Percentiles rank a stretch among this genome's conserved stretches.
Conservation (phyloP, 768 basidiomycete genomes). For the Suillus brevipes region DNA sequence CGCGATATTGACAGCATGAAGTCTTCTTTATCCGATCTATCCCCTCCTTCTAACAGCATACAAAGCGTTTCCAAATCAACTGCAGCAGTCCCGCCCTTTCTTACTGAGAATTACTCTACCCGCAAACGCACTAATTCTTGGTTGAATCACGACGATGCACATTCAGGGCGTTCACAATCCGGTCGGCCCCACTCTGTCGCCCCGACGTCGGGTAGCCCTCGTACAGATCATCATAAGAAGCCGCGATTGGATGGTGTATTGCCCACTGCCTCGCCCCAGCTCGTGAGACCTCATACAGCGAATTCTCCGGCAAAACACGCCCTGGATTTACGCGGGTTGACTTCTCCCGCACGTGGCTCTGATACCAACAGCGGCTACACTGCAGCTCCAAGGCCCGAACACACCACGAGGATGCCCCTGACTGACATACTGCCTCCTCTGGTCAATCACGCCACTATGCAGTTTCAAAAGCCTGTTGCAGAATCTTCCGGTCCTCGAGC, state of each 20-base stretch:
- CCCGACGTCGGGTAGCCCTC: background rate
- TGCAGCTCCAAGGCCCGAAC: background rate
- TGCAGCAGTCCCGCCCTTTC: background rate
- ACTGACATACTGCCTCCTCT: background rate
- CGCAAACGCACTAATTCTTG: slow-evolving; percentile 3
- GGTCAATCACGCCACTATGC: background rate
- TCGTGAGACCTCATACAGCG: background rate
- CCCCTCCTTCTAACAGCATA: background rate
- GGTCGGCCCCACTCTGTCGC: background rate
- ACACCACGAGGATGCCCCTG: background rate
- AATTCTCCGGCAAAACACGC: background rate
- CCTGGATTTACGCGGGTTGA: background rate
- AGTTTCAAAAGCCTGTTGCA: background rate
- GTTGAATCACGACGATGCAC: background rate
- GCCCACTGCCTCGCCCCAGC: background rate
- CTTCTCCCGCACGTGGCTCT: background rate
- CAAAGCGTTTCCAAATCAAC: background rate
- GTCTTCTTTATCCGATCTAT: slow-evolving; percentile 1
- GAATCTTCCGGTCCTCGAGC: background rate
- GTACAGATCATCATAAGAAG: background rate
- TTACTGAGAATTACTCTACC: background rate
- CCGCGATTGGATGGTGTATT: background rate
- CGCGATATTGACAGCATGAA: slow-evolving; percentile 16
- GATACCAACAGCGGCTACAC: background rate
- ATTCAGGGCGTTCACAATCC: background rate